Percentiles rank a stretch among this genome's conserved stretches.
Evolutionary conservation across 805 yeast species (phyloP).

Genomic region (Candida nemodendra): DNA sequence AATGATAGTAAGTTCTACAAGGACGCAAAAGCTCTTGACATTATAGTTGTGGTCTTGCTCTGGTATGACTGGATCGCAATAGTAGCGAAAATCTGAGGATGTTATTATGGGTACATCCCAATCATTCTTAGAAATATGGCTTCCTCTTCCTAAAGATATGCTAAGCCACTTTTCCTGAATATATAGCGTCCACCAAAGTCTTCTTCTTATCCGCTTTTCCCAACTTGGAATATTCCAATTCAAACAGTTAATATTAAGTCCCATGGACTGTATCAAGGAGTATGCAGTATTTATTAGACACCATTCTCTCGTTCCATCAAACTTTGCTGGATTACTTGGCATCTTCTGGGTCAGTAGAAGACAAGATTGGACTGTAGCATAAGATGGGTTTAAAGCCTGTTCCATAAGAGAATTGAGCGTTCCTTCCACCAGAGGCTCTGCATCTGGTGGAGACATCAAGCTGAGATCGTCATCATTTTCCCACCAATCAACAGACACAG

Average conservation of each 20-base stretch:
- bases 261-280: constrained; percentile 15
- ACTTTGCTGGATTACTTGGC: background rate
- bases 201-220: constrained; percentile 16
- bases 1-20: constrained; percentile 12
- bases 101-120: constrained; percentile 16
- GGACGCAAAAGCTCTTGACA: constrained; percentile 8
- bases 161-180: constrained; percentile 20
- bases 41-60: constrained; percentile 10
- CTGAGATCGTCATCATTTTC: constrained; percentile 12
- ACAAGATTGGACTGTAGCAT: constrained; percentile 18
- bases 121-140: constrained; percentile 14
- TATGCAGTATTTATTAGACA: constrained; percentile 9
- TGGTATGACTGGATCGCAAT: constrained; percentile 8
- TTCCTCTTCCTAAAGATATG: constrained; percentile 10
- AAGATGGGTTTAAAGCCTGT: constrained; percentile 14
- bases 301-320: constrained; percentile 12
- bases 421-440: constrained; percentile 4
- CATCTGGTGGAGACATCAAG: constrained; percentile 10
- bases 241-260: constrained; percentile 13
- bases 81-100: constrained; percentile 10
- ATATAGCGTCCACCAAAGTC: constrained; percentile 18
- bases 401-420: constrained; percentile 1
- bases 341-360: constrained; percentile 12
- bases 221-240: constrained; percentile 12
- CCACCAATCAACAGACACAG: constrained; percentile 17